These are phyloP conservation scores for Sambucus nigra DNA, from an alignment of 129 eudicot species.

Conservation along the genomic window DNA sequence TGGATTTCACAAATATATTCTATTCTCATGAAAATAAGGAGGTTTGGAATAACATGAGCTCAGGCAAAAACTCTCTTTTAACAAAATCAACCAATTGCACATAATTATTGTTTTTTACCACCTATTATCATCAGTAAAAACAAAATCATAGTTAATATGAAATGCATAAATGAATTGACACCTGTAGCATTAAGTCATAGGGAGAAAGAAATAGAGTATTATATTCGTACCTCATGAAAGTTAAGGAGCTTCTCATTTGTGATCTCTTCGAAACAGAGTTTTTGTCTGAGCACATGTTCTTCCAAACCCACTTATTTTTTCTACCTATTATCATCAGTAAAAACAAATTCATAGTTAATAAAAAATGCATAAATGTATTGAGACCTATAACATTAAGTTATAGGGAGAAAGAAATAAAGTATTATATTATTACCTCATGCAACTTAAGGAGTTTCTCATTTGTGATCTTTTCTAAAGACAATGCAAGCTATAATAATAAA, in stretches of 20 bases:
- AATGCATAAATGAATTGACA: background rate
- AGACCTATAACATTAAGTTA: background rate
- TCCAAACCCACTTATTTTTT: too few species aligned
- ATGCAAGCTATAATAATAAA: conserved; percentile 86
- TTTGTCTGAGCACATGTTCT: too few species aligned
- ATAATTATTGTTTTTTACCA: conserved; percentile 54
- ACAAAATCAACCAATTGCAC: conserved; percentile 79
- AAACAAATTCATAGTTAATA: background rate
- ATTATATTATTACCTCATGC: conserved; percentile 73
- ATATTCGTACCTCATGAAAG: conserved; percentile 65
- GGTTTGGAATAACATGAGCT: conserved; percentile 13
- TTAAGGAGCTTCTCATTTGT: conserved; percentile 86
- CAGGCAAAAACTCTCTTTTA: conserved; percentile 60
- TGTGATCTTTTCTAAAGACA: conserved; percentile 78
- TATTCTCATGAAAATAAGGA: background rate
- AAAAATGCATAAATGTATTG: background rate
- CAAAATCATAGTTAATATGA: background rate
- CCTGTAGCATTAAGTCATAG: too few species aligned
- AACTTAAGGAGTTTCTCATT: conserved; percentile 80
- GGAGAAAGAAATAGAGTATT: too few species aligned
- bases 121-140: conserved; percentile 52
- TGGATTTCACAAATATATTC: background rate
- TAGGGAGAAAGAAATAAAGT: too few species aligned
- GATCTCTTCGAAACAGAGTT: conserved; percentile 66
- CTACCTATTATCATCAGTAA: too few species aligned